Base-by-base conservation (phyloP, 257 asterid genomes). In the Gentiana straminea region DNA sequence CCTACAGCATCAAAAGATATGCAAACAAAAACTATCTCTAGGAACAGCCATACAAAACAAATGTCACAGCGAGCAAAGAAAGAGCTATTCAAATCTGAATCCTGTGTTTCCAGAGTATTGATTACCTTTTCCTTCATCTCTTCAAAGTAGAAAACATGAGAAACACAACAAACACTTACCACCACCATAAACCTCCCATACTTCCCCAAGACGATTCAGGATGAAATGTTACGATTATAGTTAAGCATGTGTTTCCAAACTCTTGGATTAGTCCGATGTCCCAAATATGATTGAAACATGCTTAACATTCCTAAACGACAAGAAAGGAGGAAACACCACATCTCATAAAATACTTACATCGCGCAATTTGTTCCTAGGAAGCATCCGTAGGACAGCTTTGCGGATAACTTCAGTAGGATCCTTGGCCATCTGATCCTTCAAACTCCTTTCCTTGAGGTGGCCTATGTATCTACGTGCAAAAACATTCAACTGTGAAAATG, bases 321-420 rank as follows among this genome's bases (percentile, higher is more conserved):
- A 51, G 24, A 24, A 24, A 24, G 24, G 24, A 24, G 24, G 24
- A 24, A 24, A 24, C 24, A 24, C 5, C 9, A 61, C 35, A 52
- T 13, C 34, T 8, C 57, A 24, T 9, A 55, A 51, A 55, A 51
- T 48, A 79, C 98, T 79, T 77, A 91, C 98, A 68, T 87, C 98
- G 4, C 96, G 95, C 67, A 91, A 67, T 70, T 87, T 91, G 73
- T 91, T 91, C 67, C 95, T 79, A 9, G 98, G 98, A 61, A 91
- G 86, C 98, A 91, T 91, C 12, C 98, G 86, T 37, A 91, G 64
- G 59, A 91, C 86, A 64, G 98, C 98, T 78, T 91, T 91, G 46
- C 95, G 95, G 45, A 91, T 91, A 55, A 91, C 98, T 78, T 87
- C 98, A 8, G 98, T 84, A 36, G 98, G 98, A 75, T 91, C 98